phyloP scores from a whole-genome alignment of 495 filamentous ascomycete genomes.

The Neurospora sp. region DNA sequence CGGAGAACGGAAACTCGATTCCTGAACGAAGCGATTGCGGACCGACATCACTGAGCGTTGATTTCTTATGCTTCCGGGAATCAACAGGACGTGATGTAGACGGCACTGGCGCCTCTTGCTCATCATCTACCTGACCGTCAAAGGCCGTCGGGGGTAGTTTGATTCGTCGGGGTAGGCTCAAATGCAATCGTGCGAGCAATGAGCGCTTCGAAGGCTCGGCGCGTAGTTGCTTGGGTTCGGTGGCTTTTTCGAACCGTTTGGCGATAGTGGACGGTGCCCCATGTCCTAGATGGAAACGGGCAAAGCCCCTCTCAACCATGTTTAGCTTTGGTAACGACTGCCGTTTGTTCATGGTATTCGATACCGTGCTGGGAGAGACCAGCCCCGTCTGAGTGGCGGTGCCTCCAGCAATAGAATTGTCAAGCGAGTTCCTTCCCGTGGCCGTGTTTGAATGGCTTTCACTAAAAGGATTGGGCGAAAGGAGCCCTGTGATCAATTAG shows the following conservation, averaged over 20 bases:
- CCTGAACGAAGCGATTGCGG: background rate
- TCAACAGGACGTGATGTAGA: background rate
- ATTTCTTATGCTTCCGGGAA: background rate
- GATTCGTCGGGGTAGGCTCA: slow-evolving; percentile 18
- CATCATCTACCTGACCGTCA: slow-evolving; percentile 4
- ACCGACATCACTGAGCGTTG: background rate
- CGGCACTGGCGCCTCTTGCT: background rate
- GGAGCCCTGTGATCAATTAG: background rate
- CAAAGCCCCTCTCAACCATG: slow-evolving; percentile 24
- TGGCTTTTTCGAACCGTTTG: slow-evolving; percentile 25
- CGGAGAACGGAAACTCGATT: background rate
- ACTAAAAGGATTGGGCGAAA: background rate
- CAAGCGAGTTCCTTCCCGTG: background rate
- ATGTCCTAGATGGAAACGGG: slow-evolving; percentile 17
- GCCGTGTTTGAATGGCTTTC: slow-evolving; percentile 7
- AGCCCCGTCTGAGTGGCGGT: background rate
- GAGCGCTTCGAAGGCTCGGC: slow-evolving; percentile 13
- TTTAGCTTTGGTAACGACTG: slow-evolving; percentile 16
- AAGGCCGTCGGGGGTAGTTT: slow-evolving; percentile 14
- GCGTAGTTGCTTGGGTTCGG: slow-evolving; percentile 5
- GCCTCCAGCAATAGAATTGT: background rate
- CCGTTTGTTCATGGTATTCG: slow-evolving; percentile 13
- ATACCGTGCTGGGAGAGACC: background rate
- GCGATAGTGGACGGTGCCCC: slow-evolving; percentile 15
- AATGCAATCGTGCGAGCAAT: slow-evolving; percentile 24